Base-by-base conservation (phyloP, 495 filamentous ascomycete genomes). In the Hypoxylon subgilvum region DNA sequence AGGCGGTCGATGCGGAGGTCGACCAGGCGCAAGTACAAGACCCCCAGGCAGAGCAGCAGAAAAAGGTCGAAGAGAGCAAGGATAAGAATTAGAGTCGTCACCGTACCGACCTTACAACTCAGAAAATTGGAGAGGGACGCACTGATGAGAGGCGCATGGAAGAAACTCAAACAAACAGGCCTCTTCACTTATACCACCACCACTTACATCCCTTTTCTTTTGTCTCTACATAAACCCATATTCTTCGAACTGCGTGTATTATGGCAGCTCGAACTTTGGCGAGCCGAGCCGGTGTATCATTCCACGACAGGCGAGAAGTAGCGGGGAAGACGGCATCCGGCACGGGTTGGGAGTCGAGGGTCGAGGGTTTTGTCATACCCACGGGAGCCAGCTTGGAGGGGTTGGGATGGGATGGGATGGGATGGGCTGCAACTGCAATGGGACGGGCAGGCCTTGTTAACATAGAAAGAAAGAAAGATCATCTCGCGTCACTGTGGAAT, bases 1-100 rank as follows among this genome's bases (percentile, higher is more conserved):
- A 79, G 58, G 75, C 77, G 10, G 59, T 72, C 0, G 76, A 73
- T 14, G 76, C 77, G 7, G 74, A 79, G 67, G 66, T 69, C 38
- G 76, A 77, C 30, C 58, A 56, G 16, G 43, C 57, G 25, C 66
- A 69, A 9, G 64, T 54, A 34, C 63, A 66, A 65, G 55, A 63
- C n/a, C 46, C 48, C 46, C 58, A 60, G 50, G 31, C 44, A 5
- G 48, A 49, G 32, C 43, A 50, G 31, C 49, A 56, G 38, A 54
- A 31, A 17, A 57, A 62, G 45, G 34, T 66, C 6, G 61, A 63
- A 28, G 64, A 67, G 10, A 69, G 58, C 48, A 67, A 65, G 31
- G 9, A 21, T 1, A 56, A 63, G 4, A 65, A 69, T 8, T 65
- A 55, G 48, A 46, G 7, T 7, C 14, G 31, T 28, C 43, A 13